Conservation (phyloP, 805 yeast genomes). For the Monosporozyma unispora region DNA sequence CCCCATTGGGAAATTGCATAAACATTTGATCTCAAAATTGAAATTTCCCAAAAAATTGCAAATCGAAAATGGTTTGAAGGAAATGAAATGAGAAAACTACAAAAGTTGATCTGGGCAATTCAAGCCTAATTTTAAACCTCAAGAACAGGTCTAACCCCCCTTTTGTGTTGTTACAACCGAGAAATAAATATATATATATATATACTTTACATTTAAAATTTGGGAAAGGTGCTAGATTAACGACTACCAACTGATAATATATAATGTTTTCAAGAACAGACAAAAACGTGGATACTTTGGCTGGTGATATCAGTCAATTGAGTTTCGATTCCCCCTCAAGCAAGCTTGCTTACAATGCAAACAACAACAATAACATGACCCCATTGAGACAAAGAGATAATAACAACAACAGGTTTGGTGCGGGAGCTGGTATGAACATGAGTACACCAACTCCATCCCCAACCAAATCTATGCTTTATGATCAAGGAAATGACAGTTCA, state of each 20-base stretch:
- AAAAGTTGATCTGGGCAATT: not conserved
- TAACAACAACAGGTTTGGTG: constrained; percentile 3
- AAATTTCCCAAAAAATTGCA: not conserved
- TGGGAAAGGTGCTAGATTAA: not conserved
- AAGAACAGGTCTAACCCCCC: not conserved
- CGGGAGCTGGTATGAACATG: constrained; percentile 1
- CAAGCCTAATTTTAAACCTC: not conserved
- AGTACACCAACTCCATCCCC: constrained; percentile 24
- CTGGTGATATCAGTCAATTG: constrained; percentile 29
- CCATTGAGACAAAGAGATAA: constrained; percentile 16
- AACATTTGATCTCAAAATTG: not conserved
- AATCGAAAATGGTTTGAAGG: not conserved
- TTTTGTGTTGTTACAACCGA: not conserved
- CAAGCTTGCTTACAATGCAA: not conserved
- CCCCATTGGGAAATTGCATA: constrained; percentile 1
- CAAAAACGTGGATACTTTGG: constrained; percentile 27
- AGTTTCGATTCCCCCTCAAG: constrained; percentile 20
- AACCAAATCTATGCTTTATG: constrained; percentile 20
- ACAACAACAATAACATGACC: constrained; percentile 6
- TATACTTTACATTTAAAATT: not conserved
- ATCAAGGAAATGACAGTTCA: constrained; percentile 21
- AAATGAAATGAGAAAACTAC: not conserved
- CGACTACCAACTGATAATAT: not conserved
- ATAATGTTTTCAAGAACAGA: constrained; percentile 22
- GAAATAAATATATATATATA: no score